A percentile compares a stretch with the other conserved stretches of the same genome.
These are phyloP conservation scores for Hemileia vastatrix DNA, from an alignment of 1,284 basidiomycete species.

Conservation along the genomic window DNA sequence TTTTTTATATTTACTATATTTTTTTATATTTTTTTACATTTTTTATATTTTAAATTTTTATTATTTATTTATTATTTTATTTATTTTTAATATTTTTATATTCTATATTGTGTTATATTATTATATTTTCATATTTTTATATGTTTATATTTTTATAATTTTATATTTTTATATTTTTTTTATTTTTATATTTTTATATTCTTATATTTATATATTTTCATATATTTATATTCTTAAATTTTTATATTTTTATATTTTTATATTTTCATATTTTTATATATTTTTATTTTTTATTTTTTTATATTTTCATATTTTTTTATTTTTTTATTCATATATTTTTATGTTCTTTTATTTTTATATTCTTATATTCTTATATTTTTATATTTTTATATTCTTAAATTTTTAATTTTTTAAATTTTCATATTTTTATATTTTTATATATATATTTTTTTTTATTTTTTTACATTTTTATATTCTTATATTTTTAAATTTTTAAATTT, in stretches of 20 bases:
- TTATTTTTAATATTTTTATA: not conserved
- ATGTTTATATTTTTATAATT: not conserved
- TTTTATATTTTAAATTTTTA: not conserved
- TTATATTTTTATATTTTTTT: not conserved
- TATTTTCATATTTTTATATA: not conserved
- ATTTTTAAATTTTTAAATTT: not conserved
- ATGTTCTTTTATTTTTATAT: not conserved
- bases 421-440: not conserved
- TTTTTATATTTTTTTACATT: slow-evolving; percentile 1
- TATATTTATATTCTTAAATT: not conserved
- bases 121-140: not conserved
- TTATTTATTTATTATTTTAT: not conserved
- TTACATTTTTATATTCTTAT: not conserved
- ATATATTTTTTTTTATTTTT: not conserved
- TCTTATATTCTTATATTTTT: not conserved
- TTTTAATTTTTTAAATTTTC: not conserved
- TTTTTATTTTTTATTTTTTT: not conserved
- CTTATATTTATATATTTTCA: not conserved
- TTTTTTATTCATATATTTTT: not conserved
- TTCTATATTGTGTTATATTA: not conserved
- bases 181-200: slow-evolving; percentile 7
- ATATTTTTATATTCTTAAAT: not conserved
- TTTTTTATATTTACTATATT: not conserved
- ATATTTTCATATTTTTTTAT: not conserved
- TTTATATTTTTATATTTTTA: not conserved